phyloP scores from a whole-genome alignment of 1,284 basidiomycete species.

The Porogramme epimiltina region DNA sequence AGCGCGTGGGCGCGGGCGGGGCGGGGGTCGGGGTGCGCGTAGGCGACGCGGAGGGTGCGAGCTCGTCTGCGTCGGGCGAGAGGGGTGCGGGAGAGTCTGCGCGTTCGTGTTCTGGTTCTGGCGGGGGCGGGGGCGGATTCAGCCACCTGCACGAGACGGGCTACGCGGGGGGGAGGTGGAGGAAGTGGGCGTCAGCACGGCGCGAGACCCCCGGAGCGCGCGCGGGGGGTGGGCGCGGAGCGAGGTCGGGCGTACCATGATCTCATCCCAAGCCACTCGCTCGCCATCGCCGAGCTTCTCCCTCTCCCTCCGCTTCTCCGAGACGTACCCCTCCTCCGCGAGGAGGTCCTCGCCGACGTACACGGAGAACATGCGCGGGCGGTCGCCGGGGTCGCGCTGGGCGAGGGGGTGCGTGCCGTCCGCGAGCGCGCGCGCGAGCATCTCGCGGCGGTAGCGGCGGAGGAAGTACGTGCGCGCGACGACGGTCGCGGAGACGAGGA shows the following conservation, averaged over 20 bases:
- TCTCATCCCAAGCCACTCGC: conserved; percentile 16
- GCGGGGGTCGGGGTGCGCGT: no score
- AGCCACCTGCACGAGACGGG: conserved; percentile 11
- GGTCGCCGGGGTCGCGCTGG: neutral
- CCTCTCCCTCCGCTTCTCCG: conserved; percentile 1
- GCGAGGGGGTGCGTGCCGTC: conserved; percentile 44
- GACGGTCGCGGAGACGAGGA: conserved; percentile 61
- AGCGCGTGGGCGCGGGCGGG: neutral
- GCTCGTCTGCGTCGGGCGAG: neutral
- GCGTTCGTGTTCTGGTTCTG: neutral
- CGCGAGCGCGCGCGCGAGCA: conserved; percentile 61
- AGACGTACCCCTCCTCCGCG: conserved; percentile 34
- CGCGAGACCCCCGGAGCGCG: neutral
- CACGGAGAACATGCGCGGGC: neutral
- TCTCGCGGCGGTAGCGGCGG: conserved; percentile 53
- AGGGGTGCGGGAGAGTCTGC: neutral
- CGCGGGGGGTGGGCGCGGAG: neutral
- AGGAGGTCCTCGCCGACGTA: neutral
- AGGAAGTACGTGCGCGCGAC: conserved; percentile 60
- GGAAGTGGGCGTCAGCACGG: neutral
- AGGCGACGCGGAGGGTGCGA: conserved; percentile 1
- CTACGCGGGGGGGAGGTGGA: neutral
- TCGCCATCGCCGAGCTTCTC: conserved; percentile 18
- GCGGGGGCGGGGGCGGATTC: neutral
- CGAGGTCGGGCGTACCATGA: conserved; percentile 12